A percentile compares a stretch with the other conserved stretches of the same genome.
These are phyloP conservation scores for Cryptococcus sp. DNA, from an alignment of 1,284 basidiomycete species.

Conservation along the genomic window DNA sequence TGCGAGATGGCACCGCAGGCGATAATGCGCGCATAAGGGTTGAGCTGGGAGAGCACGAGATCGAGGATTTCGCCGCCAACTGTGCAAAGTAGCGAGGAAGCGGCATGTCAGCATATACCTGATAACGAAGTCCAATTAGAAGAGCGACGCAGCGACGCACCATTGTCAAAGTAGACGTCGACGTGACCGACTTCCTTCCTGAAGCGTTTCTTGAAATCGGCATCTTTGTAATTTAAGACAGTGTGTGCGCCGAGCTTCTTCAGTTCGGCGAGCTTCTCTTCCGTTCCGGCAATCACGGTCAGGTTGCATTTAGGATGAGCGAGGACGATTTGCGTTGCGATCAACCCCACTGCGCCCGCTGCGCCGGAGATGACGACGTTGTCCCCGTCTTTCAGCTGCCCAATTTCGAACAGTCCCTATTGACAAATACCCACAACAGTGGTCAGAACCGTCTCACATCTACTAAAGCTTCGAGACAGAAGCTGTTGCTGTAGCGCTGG, in stretches of 20 bases:
- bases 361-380: conserved; percentile 79
- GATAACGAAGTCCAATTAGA: background rate
- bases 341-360: conserved; percentile 72
- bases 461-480: too few species aligned
- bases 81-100: conserved; percentile 32
- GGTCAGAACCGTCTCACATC: too few species aligned
- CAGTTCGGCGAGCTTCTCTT: conserved; percentile 81
- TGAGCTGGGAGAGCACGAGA: conserved; percentile 69
- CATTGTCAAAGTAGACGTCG: conserved; percentile 86
- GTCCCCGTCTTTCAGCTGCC: conserved; percentile 75
- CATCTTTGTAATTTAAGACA: conserved; percentile 83
- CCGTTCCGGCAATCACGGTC: conserved; percentile 75
- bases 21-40: conserved; percentile 73
- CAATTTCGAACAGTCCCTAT: conserved; percentile 78
- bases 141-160: conserved; percentile 23
- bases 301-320: conserved; percentile 61
- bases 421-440: too few species aligned
- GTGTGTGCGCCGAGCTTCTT: conserved; percentile 78
- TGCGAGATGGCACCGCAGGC: conserved; percentile 70
- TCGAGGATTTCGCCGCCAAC: conserved; percentile 75
- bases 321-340: conserved; percentile 64
- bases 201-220: conserved; percentile 65
- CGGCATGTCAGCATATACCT: background rate
- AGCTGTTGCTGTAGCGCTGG: background rate
- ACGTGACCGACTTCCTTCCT: conserved; percentile 56